Conservation (phyloP, 148 eudicot genomes). For the Vaccinium myrtillus region DNA sequence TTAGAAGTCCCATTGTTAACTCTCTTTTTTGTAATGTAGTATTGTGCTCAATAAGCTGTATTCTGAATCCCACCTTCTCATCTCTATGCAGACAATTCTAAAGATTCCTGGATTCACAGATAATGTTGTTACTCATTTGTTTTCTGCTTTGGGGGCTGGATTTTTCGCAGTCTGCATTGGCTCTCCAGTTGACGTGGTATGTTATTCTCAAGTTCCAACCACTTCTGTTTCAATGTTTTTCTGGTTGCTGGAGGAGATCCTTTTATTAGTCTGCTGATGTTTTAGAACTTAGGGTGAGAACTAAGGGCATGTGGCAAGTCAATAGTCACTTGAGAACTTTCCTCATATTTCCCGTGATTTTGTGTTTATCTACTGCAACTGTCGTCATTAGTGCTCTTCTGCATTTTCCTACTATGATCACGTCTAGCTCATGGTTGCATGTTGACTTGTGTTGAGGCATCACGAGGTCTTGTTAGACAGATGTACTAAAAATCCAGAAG, state of each 20-base stretch:
- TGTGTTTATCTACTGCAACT: neutral
- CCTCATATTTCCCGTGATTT: neutral
- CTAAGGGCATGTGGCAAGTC: neutral
- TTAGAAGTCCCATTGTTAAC: neutral
- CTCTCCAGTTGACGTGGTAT: slow-evolving; percentile 97
- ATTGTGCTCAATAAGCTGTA: neutral
- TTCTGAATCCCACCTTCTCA: slow-evolving; percentile 12
- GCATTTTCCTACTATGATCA: neutral
- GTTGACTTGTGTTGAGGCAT: slow-evolving; percentile 7
- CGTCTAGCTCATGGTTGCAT: neutral
- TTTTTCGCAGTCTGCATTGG: slow-evolving; percentile 97
- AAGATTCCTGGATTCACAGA: slow-evolving; percentile 95
- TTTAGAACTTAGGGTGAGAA: neutral
- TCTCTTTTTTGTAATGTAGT: neutral
- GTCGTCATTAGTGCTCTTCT: slow-evolving; percentile 1
- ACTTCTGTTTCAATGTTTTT: slow-evolving; percentile 7
- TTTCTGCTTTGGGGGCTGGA: slow-evolving; percentile 95
- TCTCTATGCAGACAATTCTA: slow-evolving; percentile 66
- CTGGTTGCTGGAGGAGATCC: neutral
- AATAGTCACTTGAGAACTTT: neutral
- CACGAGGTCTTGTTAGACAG: neutral
- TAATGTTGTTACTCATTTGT: slow-evolving; percentile 78
- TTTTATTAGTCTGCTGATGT: neutral
- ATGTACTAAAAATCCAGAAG: neutral
- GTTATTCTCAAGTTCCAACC: slow-evolving; percentile 10